A percentile compares a stretch with the other conserved stretches of the same genome.
phyloP scores from a whole-genome alignment of 257 asterid species.

The Ehretia macrophylla region DNA sequence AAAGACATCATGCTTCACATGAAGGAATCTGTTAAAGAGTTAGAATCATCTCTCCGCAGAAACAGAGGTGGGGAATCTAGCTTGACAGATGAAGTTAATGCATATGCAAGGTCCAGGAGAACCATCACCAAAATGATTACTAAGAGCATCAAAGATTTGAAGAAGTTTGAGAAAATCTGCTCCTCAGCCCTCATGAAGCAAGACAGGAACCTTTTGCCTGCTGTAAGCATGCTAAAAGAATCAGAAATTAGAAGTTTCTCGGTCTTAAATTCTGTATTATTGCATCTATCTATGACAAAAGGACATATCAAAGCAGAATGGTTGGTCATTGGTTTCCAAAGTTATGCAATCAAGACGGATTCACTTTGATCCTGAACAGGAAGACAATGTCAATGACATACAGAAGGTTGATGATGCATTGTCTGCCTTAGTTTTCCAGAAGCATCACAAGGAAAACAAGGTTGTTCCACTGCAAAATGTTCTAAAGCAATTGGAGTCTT shows the following conservation, averaged over 20 bases:
- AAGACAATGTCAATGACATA: neutral
- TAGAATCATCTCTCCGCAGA: constrained; percentile 25
- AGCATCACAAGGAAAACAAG: neutral
- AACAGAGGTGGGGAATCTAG: constrained; percentile 10
- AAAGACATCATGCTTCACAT: constrained; percentile 14
- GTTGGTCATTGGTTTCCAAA: constrained; percentile 11
- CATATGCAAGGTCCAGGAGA: constrained; percentile 25
- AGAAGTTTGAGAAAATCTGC: constrained; percentile 9
- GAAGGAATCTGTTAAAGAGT: constrained; percentile 20
- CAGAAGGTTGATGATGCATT: neutral
- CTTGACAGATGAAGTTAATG: constrained; percentile 1
- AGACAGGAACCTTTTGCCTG: neutral
- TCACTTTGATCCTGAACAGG: neutral
- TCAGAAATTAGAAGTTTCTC: constrained; percentile 14
- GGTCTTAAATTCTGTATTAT: constrained; percentile 13
- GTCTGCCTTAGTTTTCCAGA: neutral
- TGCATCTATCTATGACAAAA: constrained; percentile 10
- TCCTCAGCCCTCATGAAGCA: neutral
- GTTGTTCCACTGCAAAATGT: neutral
- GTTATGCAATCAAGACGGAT: neutral
- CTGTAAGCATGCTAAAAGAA: constrained; percentile 19
- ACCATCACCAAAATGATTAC: constrained; percentile 21
- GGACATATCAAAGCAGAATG: constrained; percentile 4
- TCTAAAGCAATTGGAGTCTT: neutral
- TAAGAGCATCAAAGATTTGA: constrained; percentile 22